A percentile compares a stretch with the other conserved stretches of the same genome.
Evolutionary conservation across 2,329 filamentous ascomycete species (phyloP).

Genomic region (Diaporthe nobilis): DNA sequence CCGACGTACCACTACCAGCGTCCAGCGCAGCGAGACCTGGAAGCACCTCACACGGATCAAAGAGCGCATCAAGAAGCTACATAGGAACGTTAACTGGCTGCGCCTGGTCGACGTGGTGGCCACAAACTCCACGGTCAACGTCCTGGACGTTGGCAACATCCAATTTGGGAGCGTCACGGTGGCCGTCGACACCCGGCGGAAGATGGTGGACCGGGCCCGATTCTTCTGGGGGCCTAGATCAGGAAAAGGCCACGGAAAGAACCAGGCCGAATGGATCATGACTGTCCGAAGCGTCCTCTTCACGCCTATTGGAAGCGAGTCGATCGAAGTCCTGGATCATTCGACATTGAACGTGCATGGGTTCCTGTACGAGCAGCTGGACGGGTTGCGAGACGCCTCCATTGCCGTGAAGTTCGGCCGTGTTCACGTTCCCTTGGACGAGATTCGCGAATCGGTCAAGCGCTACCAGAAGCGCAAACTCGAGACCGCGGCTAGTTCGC

Average conservation of each 20-base stretch:
- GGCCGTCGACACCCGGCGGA: slow-evolving; percentile 90
- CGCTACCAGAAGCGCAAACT: slow-evolving; percentile 66
- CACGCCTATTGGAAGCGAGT: slow-evolving; percentile 85
- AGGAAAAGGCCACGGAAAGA: slow-evolving; percentile 68
- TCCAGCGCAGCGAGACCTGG: slow-evolving; percentile 81
- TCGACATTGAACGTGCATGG: slow-evolving; percentile 92
- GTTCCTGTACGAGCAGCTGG: slow-evolving; percentile 85
- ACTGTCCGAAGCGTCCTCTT: slow-evolving; percentile 89
- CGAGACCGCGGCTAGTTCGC: slow-evolving; percentile 50
- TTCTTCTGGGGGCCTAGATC: slow-evolving; percentile 86
- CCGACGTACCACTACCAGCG: slow-evolving; percentile 49
- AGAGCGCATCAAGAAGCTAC: slow-evolving; percentile 87
- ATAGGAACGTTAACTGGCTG: slow-evolving; percentile 90
- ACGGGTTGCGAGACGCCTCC: slow-evolving; percentile 90
- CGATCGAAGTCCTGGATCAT: slow-evolving; percentile 90
- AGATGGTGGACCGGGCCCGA: slow-evolving; percentile 90
- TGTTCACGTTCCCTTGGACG: slow-evolving; percentile 91
- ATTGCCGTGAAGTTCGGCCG: slow-evolving; percentile 92
- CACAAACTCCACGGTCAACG: slow-evolving; percentile 81
- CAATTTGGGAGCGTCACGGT: slow-evolving; percentile 88
- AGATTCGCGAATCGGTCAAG: slow-evolving; percentile 76
- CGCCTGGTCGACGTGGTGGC: slow-evolving; percentile 91
- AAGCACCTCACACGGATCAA: slow-evolving; percentile 83
- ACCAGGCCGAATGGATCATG: slow-evolving; percentile 95
- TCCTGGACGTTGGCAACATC: slow-evolving; percentile 86